Evolutionary conservation across 108 stramenopile species (phyloP).

Genomic region (Cyclostephanos tholiformis): DNA sequence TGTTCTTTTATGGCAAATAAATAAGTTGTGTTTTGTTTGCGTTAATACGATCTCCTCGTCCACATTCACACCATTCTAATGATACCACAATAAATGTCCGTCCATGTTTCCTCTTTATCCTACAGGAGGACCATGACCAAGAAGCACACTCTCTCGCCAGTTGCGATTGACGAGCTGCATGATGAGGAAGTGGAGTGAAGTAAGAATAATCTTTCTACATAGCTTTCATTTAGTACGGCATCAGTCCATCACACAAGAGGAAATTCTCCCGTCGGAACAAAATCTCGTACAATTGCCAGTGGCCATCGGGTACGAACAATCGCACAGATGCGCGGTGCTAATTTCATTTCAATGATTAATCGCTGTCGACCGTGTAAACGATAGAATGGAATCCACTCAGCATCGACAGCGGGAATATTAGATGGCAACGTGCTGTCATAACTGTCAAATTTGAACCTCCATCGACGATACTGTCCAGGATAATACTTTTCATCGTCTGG

Average conservation of each 20-base stretch:
- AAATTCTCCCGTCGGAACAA: slow-evolving; percentile 40
- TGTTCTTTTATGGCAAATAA: too few relatives aligned
- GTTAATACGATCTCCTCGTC: too few relatives aligned
- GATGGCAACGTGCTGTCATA: not conserved
- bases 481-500: slow-evolving; percentile 72
- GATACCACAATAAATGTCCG: too few relatives aligned
- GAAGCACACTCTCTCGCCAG: too few relatives aligned
- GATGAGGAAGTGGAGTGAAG: too few relatives aligned
- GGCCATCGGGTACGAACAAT: slow-evolving; percentile 79
- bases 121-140: too few relatives aligned
- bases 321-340: slow-evolving; percentile 66
- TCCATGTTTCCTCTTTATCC: too few relatives aligned
- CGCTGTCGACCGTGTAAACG: slow-evolving; percentile 56
- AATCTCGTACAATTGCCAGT: slow-evolving; percentile 53
- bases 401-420: slow-evolving; percentile 4
- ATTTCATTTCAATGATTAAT: slow-evolving; percentile 63
- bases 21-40: too few relatives aligned
- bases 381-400: slow-evolving; percentile 69
- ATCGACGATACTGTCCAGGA: slow-evolving; percentile 60
- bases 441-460: slow-evolving; percentile 61
- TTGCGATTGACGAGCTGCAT: too few relatives aligned
- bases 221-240: too few relatives aligned
- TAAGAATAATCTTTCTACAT: too few relatives aligned
- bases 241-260: slow-evolving; percentile 30
- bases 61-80: too few relatives aligned